Evolutionary conservation across 2,329 filamentous ascomycete species (phyloP), one percentile per base, ranked within the genome.

Genomic region (Allantophomopsis cytisporea): DNA sequence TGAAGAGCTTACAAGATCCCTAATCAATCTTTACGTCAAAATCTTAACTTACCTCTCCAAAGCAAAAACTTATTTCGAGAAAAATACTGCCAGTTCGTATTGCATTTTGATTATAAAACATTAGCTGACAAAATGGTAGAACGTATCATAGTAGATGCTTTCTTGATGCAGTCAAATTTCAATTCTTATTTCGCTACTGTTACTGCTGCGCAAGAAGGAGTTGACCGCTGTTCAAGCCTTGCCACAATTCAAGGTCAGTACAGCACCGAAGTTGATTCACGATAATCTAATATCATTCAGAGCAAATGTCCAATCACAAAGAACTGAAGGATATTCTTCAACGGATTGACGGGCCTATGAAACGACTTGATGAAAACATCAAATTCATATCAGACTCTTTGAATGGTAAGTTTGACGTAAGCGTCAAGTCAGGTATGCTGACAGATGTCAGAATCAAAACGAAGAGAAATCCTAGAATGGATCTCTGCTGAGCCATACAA

Each of bases 1-100:
- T 30, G 15, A 40, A 37, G 14, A 41, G 43, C 11, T 41, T 41
- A 12, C 21, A n/a, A 20, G 31, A 17, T 30, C 32, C n/a, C n/a
- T 39, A 14, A 13, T 35, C 14, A 35, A 18, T n/a, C 10, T 39
- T 13, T 39, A 39, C 30, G 15, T 31, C 12, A 31, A 30, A 13
- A 35, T 39, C 30, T 10, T 34, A 4, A 34, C 12, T 4, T 35
- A 39, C 30, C 38, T 39, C 16, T 20, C 12, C 3, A 35, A 35
- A 21, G n/a, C 6, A 30, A 3, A n/a, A 11, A 16, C 21, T 14
- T 16, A 35, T 39, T 15, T 17, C 16, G 31, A 35, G 13, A 10
- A 17, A 17, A 15, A 15, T 15, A 12, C 34, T 12, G 34, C 34
- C 10, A 35, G 34, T 35, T 17, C 10, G 34, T 35, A 17, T 35